Conservation (phyloP, 306 rosid genomes). For the Vicia sativa region DNA sequence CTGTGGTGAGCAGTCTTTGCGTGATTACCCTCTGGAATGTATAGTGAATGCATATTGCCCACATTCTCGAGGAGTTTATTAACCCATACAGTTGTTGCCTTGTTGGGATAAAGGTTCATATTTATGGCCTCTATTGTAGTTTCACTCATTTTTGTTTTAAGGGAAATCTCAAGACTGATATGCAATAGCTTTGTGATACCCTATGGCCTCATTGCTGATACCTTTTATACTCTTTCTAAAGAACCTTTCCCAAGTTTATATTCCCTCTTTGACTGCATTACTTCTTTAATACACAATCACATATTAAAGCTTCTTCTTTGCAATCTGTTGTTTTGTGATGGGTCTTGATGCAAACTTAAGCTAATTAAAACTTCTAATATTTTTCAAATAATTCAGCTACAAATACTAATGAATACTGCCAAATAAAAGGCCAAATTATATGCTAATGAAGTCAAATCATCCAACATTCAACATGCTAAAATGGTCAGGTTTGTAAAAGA, state of each 20-base stretch:
- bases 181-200: background rate
- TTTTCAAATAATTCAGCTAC: background rate
- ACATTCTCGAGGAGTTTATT: constrained; percentile 23
- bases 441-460: constrained; percentile 22
- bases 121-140: constrained; percentile 9
- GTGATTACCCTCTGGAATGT: constrained; percentile 21
- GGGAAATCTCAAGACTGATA: constrained; percentile 1
- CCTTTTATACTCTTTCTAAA: constrained; percentile 2
- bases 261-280: constrained; percentile 7
- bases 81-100: background rate
- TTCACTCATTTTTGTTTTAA: constrained; percentile 15
- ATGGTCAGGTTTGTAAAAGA: constrained; percentile 5
- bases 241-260: constrained; percentile 16
- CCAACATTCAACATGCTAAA: constrained; percentile 24
- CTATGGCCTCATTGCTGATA: constrained; percentile 1
- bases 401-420: background rate
- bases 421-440: constrained; percentile 10
- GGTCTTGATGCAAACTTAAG: constrained; percentile 32
- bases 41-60: constrained; percentile 8
- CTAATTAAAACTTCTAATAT: constrained; percentile 17
- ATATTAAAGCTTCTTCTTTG: constrained; percentile 19
- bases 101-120: constrained; percentile 9
- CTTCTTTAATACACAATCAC: constrained; percentile 20
- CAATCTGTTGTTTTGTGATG: constrained; percentile 28
- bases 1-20: background rate